A percentile compares a stretch with the other conserved stretches of the same genome.
These are phyloP conservation scores for Mycosphaerella sp. DNA, from an alignment of 2,329 filamentous ascomycete species.

Conservation along the genomic window DNA sequence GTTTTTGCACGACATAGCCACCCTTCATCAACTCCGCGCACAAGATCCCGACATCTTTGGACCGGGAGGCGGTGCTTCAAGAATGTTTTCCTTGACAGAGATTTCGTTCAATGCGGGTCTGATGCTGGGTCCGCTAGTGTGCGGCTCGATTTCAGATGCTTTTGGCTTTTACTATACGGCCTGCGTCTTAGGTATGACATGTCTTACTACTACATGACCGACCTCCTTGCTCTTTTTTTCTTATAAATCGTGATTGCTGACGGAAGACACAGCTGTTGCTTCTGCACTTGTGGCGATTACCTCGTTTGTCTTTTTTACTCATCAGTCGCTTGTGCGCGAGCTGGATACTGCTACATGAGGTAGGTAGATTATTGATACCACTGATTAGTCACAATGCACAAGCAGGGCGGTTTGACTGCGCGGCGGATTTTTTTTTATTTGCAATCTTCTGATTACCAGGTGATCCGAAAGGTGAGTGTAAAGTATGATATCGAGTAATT, in stretches of 20 bases:
- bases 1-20: not conserved
- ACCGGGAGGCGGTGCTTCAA: slow-evolving; percentile 13
- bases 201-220: too few relatives aligned
- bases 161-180: slow-evolving; percentile 16
- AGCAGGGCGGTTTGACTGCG: not conserved
- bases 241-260: not conserved
- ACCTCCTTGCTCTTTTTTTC: not conserved
- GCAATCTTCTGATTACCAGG: too few relatives aligned
- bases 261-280: not conserved
- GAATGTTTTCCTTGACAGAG: slow-evolving; percentile 19
- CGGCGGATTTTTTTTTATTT: not conserved
- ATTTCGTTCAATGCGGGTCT: slow-evolving; percentile 16
- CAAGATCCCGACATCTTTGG: slow-evolving; percentile 17
- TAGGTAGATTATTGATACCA: not conserved
- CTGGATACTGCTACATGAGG: not conserved
- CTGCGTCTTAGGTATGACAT: slow-evolving; percentile 10
- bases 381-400: too few relatives aligned
- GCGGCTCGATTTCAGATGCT: slow-evolving; percentile 13
- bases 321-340: slow-evolving; percentile 9
- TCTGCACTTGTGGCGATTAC: slow-evolving; percentile 8
- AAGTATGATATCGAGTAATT: too few relatives aligned
- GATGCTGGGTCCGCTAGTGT: slow-evolving; percentile 18
- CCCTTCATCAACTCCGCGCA: slow-evolving; percentile 10
- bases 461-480: too few relatives aligned
- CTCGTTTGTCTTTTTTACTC: slow-evolving; percentile 18